Evolutionary conservation across 768 basidiomycete genomes (phyloP).

Genomic region (Lactarius trivialis): DNA sequence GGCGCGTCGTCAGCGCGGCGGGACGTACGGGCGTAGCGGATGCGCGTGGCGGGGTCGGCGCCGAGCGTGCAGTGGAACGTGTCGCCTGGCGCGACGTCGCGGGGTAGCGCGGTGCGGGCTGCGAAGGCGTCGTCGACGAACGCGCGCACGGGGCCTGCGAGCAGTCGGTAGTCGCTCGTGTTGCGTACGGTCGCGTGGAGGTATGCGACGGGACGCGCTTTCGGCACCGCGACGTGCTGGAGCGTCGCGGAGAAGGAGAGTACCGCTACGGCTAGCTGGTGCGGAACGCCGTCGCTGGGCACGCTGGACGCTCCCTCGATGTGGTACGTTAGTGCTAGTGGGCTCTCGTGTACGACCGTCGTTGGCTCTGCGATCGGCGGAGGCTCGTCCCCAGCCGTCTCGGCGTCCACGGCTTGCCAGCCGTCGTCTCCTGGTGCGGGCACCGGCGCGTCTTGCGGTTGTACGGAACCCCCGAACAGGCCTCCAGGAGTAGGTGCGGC

Average conservation of each 20-base stretch:
- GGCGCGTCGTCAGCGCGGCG: slow-evolving; percentile 28
- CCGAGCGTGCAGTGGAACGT: slow-evolving; percentile 53
- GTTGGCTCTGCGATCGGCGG: slow-evolving; percentile 31
- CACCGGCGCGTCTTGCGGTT: neutral
- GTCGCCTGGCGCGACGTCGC: slow-evolving; percentile 44
- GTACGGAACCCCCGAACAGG: neutral
- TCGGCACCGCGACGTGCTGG: slow-evolving; percentile 45
- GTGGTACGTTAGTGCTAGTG: slow-evolving; percentile 45
- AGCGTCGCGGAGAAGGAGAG: slow-evolving; percentile 42
- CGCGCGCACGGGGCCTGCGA: slow-evolving; percentile 48
- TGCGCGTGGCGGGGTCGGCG: slow-evolving; percentile 29
- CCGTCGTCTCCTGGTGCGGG: neutral
- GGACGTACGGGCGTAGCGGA: slow-evolving; percentile 37
- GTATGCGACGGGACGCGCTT: slow-evolving; percentile 43
- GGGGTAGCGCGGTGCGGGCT: slow-evolving; percentile 44
- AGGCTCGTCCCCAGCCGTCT: neutral
- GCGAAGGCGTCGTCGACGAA: slow-evolving; percentile 54
- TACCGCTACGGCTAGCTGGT: slow-evolving; percentile 48
- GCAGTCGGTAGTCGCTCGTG: slow-evolving; percentile 48
- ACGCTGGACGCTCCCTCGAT: slow-evolving; percentile 46
- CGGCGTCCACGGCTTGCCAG: neutral
- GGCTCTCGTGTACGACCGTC: slow-evolving; percentile 45
- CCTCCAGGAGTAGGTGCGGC: neutral
- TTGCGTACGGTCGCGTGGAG: slow-evolving; percentile 44
- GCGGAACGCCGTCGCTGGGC: slow-evolving; percentile 47